Base-by-base conservation (phyloP, 768 basidiomycete genomes). In the Mycena metata region DNA sequence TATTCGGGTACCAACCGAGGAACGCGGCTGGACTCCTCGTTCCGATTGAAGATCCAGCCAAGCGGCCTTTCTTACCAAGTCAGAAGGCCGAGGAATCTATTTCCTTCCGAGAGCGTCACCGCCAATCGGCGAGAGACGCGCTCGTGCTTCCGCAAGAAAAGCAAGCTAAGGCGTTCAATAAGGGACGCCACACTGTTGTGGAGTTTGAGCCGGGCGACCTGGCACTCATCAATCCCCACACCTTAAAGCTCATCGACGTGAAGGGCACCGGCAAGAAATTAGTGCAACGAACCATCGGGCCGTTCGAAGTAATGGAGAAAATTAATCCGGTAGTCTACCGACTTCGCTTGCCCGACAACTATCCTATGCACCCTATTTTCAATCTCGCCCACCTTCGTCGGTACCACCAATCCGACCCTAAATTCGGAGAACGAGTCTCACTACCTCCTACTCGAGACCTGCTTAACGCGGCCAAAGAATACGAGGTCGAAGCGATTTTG, bases 1-100 rank as follows among this genome's bases (percentile, higher is more conserved):
- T 80, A n/a, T 21, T 76, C 26, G 78, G 80, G 0, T 81, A 73
- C 33, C 26, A 72, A 19, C 77, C 79, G 0, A 19, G 64, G 26
- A 60, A 60, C 36, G 45, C 23, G 23, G 56, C 36, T n/a, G 62
- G 64, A 17, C 55, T 52, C 1, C 13, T 62, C 23, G 6, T 67
- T 42, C 67, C 67, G 3, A 7, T 5, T 5, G 12, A 58, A 12
- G 62, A 55, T 21, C 52, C 30, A 1, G 60, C 51, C 1, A 17
- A 16, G 15, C 69, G 35, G 2, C 72, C 59, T 5, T 71, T 68
- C 58, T 16, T 56, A 21, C 23, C 57, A 3, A 55, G 60, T 17
- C 43, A 62, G 24, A 68, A 60, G 49, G 70, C 33, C 0, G 45
- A 41, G n/a, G 46, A 59, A 1, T 73, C 52, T 24, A 30, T 66